phyloP scores from a whole-genome alignment of 73 alveolate species.

The Effrenium voratum region DNA sequence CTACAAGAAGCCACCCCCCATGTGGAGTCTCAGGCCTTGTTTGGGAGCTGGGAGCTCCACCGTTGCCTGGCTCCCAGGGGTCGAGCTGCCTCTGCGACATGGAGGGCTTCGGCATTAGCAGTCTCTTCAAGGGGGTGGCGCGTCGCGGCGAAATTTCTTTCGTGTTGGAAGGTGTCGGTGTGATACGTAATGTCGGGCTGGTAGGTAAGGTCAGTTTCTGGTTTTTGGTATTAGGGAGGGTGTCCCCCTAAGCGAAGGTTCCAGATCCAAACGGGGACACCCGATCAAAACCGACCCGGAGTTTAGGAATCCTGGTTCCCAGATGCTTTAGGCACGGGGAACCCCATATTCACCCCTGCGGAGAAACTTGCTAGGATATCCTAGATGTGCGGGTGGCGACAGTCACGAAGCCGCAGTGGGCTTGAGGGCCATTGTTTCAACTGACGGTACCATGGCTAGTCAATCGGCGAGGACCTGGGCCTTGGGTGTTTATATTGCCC shows the following conservation, averaged over 20 bases:
- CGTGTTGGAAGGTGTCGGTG: background rate
- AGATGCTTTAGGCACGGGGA: no score
- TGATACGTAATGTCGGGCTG: background rate
- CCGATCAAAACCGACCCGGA: background rate
- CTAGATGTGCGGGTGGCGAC: no score
- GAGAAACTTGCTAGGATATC: no score
- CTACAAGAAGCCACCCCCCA: background rate
- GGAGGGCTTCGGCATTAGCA: conserved; percentile 59
- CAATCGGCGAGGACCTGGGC: no score
- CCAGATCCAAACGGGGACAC: background rate
- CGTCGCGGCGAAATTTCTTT: background rate
- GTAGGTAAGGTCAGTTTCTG: background rate
- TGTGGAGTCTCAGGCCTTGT: background rate
- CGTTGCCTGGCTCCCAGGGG: background rate
- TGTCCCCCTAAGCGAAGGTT: background rate
- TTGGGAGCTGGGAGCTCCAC: background rate
- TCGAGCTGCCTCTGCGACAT: conserved; percentile 56
- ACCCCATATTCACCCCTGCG: no score
- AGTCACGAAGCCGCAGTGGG: no score
- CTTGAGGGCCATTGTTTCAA: no score
- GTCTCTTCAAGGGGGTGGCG: conserved; percentile 29
- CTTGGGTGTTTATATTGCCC: no score
- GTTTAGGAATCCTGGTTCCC: background rate
- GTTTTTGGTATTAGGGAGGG: background rate
- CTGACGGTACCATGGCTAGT: no score